Evolutionary conservation across 2,329 filamentous ascomycete genomes (phyloP).

Genomic region (Fusarium transvaalense): DNA sequence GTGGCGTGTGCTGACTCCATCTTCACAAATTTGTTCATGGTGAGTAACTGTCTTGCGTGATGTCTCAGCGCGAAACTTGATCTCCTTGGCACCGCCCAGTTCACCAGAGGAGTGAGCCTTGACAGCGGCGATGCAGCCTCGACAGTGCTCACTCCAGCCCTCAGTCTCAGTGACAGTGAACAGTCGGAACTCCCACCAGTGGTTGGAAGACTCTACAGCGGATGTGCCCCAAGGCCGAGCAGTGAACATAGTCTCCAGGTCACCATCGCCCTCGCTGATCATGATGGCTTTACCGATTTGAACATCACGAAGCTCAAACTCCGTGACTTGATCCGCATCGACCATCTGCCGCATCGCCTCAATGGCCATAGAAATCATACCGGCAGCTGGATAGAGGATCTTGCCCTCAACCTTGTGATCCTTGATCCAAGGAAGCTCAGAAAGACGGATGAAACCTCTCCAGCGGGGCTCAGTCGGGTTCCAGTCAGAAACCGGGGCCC

Average conservation of each 20-base stretch:
- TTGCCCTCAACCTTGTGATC: not conserved
- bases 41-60: not conserved
- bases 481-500: not conserved
- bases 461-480: not conserved
- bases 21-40: not conserved
- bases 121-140: not conserved
- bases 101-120: not conserved
- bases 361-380: not conserved
- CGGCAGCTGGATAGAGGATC: conserved; percentile 4
- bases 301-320: not conserved
- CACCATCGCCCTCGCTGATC: not conserved
- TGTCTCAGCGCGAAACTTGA: not conserved
- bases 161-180: not conserved
- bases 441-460: not conserved
- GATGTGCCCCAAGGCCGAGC: not conserved
- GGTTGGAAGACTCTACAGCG: not conserved
- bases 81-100: not conserved
- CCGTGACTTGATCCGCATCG: not conserved
- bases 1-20: not conserved
- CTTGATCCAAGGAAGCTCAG: not conserved
- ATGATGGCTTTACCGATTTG: not conserved
- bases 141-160: conserved; percentile 3
- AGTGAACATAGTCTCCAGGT: not conserved
- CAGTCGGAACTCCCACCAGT: not conserved
- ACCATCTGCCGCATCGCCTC: conserved; percentile 1